Evolutionary conservation across 192 early-diverging fungal species (phyloP), one percentile per base, ranked within the genome.

Genomic region (Lunasporangiospora selenospora): DNA sequence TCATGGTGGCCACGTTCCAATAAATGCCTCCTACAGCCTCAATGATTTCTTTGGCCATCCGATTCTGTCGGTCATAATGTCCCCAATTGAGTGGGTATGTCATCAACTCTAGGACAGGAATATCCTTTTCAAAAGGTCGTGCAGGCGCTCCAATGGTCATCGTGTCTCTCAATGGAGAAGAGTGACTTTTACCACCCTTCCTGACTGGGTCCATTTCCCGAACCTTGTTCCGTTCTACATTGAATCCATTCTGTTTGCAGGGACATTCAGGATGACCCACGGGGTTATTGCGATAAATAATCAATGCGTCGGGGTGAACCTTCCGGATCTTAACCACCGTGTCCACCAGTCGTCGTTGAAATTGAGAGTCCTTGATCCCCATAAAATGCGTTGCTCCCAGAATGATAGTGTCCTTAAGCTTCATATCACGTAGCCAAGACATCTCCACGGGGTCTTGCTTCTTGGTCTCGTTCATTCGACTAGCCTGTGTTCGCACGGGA

Each of bases 201-300:
- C 48, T 30, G 40, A 31, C 3, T 21, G 13, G 36, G 19, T 46
- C 8, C 34, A 37, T 27, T 23, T 31, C 13, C 15, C 8, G 10
- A 30, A 11, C 1, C 33, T 37, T 43, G 16, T 48, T 36, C 34
- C n/a, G n/a, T n/a, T 55, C 13, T 4, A 3, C 33, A n/a, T 73
- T 73, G 19, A 63, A 73, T 3, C 33, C 49, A 58, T 73, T 73
- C 2, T 27, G 39, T 45, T 59, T 67, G 3, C 33, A 66, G 26
- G 37, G 76, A 32, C 80, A 82, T 9, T 62, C 71, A 12, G 65
- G 78, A 41, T 82, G 80, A 0, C 84, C 82, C n/a, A 80, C 64
- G 1, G 75, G 65, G 13, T 81, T 79, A 6, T 77, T 75, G 30
- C 77, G 49, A 31, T 82, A 86, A n/a, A 86, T 77, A 29, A 86